A percentile compares a stretch with the other conserved stretches of the same genome.
These are phyloP conservation scores for Mycena galopus DNA, from an alignment of 768 basidiomycete genomes.

Conservation along the genomic window DNA sequence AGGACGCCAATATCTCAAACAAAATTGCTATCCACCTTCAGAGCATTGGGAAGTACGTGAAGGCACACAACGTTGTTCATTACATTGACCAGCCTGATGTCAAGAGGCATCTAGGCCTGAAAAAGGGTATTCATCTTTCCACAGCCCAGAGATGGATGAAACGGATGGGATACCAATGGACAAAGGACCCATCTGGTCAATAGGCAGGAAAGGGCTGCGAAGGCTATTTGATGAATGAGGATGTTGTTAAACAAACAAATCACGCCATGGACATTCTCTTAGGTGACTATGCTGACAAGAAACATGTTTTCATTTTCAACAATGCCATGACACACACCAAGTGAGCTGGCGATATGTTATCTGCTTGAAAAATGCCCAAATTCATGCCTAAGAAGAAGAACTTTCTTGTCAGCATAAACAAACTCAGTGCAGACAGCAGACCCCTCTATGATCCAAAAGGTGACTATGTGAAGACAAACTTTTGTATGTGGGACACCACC, in stretches of 20 bases:
- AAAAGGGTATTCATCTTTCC: constrained; percentile 35
- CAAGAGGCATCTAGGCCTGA: constrained; percentile 22
- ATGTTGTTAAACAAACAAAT: no score
- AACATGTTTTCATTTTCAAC: no score
- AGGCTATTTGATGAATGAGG: no score
- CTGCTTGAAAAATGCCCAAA: no score
- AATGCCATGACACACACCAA: no score
- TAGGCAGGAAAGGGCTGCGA: no score
- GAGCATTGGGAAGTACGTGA: background rate
- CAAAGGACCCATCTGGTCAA: constrained; percentile 34
- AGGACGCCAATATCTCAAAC: background rate
- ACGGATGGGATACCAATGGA: constrained; percentile 38
- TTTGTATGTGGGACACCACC: background rate
- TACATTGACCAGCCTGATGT: background rate
- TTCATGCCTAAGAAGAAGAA: constrained; percentile 19
- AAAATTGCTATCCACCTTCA: background rate
- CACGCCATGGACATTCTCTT: no score
- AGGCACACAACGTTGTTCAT: background rate
- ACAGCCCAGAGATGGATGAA: constrained; percentile 47
- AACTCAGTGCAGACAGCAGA: constrained; percentile 39
- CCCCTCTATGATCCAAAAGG: no score
- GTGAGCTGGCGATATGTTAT: no score
- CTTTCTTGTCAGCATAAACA: constrained; percentile 38
- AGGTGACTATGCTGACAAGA: no score
- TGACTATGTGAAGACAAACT: constrained; percentile 35